Evolutionary conservation across 805 yeast genomes (phyloP).

Genomic region (Teunomyces gatunensis): DNA sequence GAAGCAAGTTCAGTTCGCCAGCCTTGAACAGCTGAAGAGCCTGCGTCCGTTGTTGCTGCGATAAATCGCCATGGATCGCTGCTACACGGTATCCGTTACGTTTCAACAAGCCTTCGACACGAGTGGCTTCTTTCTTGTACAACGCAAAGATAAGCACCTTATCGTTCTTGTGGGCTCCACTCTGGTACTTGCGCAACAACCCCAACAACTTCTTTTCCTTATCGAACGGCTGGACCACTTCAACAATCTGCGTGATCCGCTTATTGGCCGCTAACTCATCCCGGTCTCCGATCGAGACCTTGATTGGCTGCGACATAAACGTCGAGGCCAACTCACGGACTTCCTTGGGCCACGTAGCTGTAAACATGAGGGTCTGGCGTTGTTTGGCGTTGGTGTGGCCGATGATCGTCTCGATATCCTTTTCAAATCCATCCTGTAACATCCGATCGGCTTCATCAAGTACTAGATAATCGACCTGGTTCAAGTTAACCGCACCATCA

Average conservation of each 20-base stretch:
- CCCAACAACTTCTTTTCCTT: slow-evolving; percentile 78
- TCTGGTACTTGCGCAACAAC: slow-evolving; percentile 70
- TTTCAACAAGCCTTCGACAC: slow-evolving; percentile 75
- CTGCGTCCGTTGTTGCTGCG: slow-evolving; percentile 86
- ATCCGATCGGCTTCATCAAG: slow-evolving; percentile 98
- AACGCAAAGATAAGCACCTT: slow-evolving; percentile 89
- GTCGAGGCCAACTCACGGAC: slow-evolving; percentile 87
- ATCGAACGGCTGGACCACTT: slow-evolving; percentile 72
- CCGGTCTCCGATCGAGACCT: slow-evolving; percentile 88
- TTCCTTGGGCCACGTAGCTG: slow-evolving; percentile 99
- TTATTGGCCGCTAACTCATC: slow-evolving; percentile 94
- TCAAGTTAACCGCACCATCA: slow-evolving; percentile 77
- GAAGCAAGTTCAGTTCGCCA: slow-evolving; percentile 70
- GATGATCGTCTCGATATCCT: slow-evolving; percentile 85
- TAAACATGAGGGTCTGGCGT: slow-evolving; percentile 95
- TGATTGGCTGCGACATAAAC: slow-evolving; percentile 83
- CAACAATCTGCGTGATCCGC: slow-evolving; percentile 89
- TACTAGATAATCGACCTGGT: slow-evolving; percentile 71
- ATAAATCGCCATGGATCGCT: slow-evolving; percentile 94
- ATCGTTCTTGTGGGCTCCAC: slow-evolving; percentile 63
- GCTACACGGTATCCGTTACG: slow-evolving; percentile 78
- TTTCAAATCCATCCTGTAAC: slow-evolving; percentile 98
- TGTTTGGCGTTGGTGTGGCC: slow-evolving; percentile 47
- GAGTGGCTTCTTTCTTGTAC: slow-evolving; percentile 93
- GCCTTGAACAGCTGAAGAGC: slow-evolving; percentile 83